phyloP scores from a whole-genome alignment of 2,329 filamentous ascomycete genomes.

The Macroventuria anomochaeta region DNA sequence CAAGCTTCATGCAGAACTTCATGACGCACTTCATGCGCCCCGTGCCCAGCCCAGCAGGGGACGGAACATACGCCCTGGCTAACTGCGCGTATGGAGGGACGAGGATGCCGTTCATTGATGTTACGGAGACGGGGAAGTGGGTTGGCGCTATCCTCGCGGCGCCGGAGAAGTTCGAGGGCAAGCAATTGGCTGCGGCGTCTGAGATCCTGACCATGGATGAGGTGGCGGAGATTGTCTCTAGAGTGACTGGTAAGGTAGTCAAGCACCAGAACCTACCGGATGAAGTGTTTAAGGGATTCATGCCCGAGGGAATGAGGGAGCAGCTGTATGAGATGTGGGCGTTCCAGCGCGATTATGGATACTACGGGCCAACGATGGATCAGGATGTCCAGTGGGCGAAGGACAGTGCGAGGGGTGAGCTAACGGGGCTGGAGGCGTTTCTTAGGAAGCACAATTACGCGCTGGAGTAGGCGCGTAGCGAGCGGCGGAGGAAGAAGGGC shows the following conservation, averaged over 20 bases:
- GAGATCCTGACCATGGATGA: constrained; percentile 51
- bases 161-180: constrained; percentile 53
- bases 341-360: constrained; percentile 38
- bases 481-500: neutral
- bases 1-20: constrained; percentile 63
- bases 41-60: constrained; percentile 13
- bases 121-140: constrained; percentile 56
- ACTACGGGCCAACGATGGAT: constrained; percentile 35
- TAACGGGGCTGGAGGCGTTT: constrained; percentile 40
- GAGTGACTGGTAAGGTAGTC: constrained; percentile 51
- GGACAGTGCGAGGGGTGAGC: constrained; percentile 29
- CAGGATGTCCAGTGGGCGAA: constrained; percentile 36
- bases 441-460: constrained; percentile 27
- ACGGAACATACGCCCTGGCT: constrained; percentile 37
- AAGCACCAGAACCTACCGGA: constrained; percentile 32
- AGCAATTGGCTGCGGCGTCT: constrained; percentile 54
- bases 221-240: constrained; percentile 49
- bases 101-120: constrained; percentile 55
- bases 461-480: constrained; percentile 26
- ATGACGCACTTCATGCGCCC: constrained; percentile 22
- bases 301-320: constrained; percentile 28
- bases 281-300: constrained; percentile 34
- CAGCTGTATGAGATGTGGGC: constrained; percentile 38
- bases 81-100: constrained; percentile 21
- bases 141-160: constrained; percentile 52